Evolutionary conservation across 1,284 basidiomycete genomes (phyloP).

Genomic region (Trametes polyzona): DNA sequence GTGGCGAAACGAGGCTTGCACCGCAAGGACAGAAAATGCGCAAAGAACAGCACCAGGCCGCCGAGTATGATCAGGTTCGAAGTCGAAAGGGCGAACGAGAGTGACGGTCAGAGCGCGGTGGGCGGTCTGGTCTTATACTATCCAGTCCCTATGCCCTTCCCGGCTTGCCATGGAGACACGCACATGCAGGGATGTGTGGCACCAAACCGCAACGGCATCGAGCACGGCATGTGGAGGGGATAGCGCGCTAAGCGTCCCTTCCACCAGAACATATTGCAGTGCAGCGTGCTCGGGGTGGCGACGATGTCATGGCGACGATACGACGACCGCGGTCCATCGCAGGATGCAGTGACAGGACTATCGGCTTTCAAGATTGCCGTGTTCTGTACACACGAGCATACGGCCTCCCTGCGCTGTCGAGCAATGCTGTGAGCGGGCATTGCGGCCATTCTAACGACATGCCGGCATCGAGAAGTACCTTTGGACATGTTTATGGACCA

Average conservation of each 20-base stretch:
- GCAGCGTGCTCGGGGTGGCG: not conserved
- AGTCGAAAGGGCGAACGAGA: not conserved
- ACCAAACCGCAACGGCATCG: not conserved
- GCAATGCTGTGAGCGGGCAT: no score
- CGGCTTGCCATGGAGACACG: not conserved
- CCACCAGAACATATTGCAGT: not conserved
- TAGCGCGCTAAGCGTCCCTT: not conserved
- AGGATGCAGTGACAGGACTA: no score
- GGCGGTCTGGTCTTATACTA: not conserved
- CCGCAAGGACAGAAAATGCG: constrained; percentile 1
- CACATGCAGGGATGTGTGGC: not conserved
- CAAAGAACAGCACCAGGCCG: constrained; percentile 6
- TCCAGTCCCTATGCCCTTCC: not conserved
- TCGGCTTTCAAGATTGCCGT: no score
- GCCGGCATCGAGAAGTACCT: no score
- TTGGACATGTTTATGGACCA: no score
- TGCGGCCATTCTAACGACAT: no score
- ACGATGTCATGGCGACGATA: not conserved
- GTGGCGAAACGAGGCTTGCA: not conserved
- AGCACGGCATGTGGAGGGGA: not conserved
- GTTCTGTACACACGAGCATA: no score
- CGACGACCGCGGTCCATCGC: not conserved
- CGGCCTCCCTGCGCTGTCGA: no score
- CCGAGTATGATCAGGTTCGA: not conserved
- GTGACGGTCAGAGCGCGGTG: not conserved